Percentiles rank a stretch among this genome's conserved stretches.
Conservation (phyloP, 176 grass and related monocot species). For the Bolboschoenus planiculmis region DNA sequence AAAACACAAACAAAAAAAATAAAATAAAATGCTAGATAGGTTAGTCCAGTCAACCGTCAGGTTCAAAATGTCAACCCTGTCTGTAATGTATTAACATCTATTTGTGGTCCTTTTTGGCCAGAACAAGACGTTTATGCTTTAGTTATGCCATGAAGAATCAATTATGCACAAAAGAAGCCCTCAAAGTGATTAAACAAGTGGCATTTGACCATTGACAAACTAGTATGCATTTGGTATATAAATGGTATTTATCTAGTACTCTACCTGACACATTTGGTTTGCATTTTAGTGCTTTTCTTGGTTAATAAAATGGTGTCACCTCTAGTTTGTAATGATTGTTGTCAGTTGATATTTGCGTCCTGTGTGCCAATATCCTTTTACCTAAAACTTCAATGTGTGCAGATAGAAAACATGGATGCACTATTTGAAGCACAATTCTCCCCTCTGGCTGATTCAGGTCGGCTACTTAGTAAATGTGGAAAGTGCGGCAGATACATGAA, state of each 20-base stretch:
- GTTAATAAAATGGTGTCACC: neutral
- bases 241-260: neutral
- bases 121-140: neutral
- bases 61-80: neutral
- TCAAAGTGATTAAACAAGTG: neutral
- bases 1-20: neutral
- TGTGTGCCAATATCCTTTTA: constrained; percentile 1
- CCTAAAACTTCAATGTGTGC: constrained; percentile 33
- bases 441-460: constrained; percentile 83
- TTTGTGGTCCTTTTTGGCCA: neutral
- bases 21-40: neutral
- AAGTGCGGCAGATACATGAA: constrained; percentile 98
- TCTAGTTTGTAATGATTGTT: neutral
- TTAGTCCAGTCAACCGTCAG: neutral
- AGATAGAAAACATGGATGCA: constrained; percentile 98
- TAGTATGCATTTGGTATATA: neutral
- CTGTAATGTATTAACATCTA: neutral
- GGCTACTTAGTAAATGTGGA: constrained; percentile 87
- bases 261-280: neutral
- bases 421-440: constrained; percentile 99
- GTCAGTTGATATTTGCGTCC: neutral
- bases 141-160: neutral
- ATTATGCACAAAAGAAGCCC: neutral
- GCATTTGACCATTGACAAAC: neutral
- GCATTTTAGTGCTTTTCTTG: neutral